Base-by-base conservation (phyloP, 2,329 filamentous ascomycete species). In the Pseudocercospora crystallina region DNA sequence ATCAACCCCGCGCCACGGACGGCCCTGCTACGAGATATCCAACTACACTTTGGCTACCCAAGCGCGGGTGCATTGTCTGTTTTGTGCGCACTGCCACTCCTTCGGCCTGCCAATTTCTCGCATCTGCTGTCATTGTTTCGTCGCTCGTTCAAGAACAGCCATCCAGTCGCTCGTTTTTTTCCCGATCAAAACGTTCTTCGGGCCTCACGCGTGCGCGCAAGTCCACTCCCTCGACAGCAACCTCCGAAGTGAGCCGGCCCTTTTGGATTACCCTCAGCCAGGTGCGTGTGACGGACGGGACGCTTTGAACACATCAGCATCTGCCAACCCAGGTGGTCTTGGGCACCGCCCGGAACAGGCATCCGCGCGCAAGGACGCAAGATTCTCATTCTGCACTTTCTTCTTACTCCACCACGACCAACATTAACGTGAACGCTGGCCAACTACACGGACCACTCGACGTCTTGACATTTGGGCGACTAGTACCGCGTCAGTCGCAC, bases 341-440 rank as follows among this genome's bases (percentile, higher is more conserved):
- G 58, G 58, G 55, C 56, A 56, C 47, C 53, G 54, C 50, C 48
- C 42, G 53, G 50, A 54, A 56, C 55, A 56, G 48, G 55, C 58
- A 56, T 56, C 49, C 38, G 38, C 43, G 40, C 41, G 39, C 52
- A 60, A 54, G 43, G 46, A 42, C 53, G 46, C 48, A 55, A 57
- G 41, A 51, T 51, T 57, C 54, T 26, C 20, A 26, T 26, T 26
- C 20, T 26, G 20, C 45, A 39, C 53, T 46, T 43, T 47, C 47
- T 53, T 47, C 44, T 36, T 49, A 50, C 35, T 46, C 39, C 20
- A 20, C 49, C 43, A 49, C 20, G 48, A 38, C 49, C 47, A 45
- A 41, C 51, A 48, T 50, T 47, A 31, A 44, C 54, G 41, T 34
- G 40, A 41, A 43, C 51, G 15, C 31, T 42, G 46, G 34, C 45